These are phyloP conservation scores for Trametes gibbosa DNA, from an alignment of 768 basidiomycete genomes.

Conservation along the genomic window DNA sequence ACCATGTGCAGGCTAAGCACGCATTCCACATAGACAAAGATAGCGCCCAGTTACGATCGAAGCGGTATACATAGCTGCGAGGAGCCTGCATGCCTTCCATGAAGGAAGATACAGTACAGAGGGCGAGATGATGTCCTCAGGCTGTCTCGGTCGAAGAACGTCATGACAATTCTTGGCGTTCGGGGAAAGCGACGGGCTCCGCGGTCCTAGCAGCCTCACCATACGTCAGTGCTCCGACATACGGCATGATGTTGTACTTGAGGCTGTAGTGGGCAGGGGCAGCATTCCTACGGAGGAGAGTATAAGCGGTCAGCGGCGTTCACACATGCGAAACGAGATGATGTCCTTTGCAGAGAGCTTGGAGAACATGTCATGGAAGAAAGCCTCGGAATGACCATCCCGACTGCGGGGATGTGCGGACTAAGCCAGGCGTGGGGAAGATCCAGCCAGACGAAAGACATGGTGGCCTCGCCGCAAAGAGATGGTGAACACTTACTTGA, in stretches of 20 bases:
- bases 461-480: background rate
- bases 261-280: conserved; percentile 67
- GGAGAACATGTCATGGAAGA: background rate
- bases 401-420: background rate
- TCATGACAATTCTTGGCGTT: conserved; percentile 22
- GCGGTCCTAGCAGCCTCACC: conserved; percentile 62
- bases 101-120: background rate
- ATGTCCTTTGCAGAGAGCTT: background rate
- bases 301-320: conserved; percentile 19
- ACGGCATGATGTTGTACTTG: conserved; percentile 90
- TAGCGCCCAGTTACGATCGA: conserved; percentile 3
- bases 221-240: conserved; percentile 75
- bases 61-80: conserved; percentile 8
- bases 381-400: background rate
- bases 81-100: background rate
- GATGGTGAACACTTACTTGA: conserved; percentile 56
- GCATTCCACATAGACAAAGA: conserved; percentile 10
- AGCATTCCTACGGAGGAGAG: conserved; percentile 47
- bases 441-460: background rate
- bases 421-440: background rate
- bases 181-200: conserved; percentile 35
- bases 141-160: background rate
- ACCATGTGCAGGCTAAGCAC: background rate
- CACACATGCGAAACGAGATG: background rate
- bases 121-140: background rate